Conservation (phyloP, 2,329 filamentous ascomycete species). For the Saccharata proteae region DNA sequence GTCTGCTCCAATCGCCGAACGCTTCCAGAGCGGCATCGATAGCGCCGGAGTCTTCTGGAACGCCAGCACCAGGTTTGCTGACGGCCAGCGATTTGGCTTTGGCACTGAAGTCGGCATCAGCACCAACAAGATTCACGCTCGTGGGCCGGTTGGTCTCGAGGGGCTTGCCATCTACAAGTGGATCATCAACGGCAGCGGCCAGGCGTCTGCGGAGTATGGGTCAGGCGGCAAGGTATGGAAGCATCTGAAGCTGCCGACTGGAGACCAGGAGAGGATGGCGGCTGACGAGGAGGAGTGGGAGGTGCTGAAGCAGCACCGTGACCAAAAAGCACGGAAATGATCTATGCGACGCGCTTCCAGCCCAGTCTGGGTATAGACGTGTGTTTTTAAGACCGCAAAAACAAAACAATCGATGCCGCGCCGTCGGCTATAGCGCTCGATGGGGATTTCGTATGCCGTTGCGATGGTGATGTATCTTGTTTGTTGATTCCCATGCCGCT, state of each 20-base stretch:
- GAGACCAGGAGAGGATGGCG: constrained; percentile 17
- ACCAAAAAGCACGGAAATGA: constrained; percentile 9
- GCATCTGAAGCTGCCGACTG: constrained; percentile 38
- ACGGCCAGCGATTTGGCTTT: constrained; percentile 95
- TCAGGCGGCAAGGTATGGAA: constrained; percentile 43
- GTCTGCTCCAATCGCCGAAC: constrained; percentile 54
- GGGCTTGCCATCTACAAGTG: constrained; percentile 98
- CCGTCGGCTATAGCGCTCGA: no score
- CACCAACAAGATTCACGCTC: constrained; percentile 95
- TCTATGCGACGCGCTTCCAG: no score
- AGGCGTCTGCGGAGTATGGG: constrained; percentile 65
- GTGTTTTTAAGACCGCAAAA: no score
- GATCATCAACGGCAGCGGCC: constrained; percentile 70
- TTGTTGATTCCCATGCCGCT: no score
- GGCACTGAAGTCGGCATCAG: constrained; percentile 97
- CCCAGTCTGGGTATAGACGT: no score
- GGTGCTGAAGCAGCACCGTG: constrained; percentile 19
- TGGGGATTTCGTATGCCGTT: no score
- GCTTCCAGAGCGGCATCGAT: constrained; percentile 77
- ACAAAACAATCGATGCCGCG: no score
- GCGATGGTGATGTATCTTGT: no score
- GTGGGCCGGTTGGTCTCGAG: constrained; percentile 87
- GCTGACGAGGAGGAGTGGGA: constrained; percentile 14
- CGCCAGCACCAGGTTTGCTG: constrained; percentile 82
- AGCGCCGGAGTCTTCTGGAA: constrained; percentile 96